Evolutionary conservation across 495 filamentous ascomycete species (phyloP), one percentile per base, ranked within the genome.

Genomic region (Lepidopterella palustris): DNA sequence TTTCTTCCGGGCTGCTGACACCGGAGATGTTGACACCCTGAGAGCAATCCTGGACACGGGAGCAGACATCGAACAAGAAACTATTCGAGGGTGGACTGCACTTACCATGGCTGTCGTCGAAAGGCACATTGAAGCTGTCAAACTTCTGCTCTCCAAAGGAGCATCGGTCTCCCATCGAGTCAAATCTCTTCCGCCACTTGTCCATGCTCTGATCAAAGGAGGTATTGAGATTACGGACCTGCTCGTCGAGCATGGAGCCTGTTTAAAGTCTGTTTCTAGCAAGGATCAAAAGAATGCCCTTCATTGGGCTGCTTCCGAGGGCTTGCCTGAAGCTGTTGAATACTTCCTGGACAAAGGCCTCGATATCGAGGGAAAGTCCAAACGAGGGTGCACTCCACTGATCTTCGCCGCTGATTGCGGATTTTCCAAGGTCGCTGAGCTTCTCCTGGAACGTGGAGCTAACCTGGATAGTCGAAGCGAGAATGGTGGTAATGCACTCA

Each of bases 401-500:
- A n/a, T 35, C 15, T 31, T 62, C 2, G 53, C 60, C 24, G 60
- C 60, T 18, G 54, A 57, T 29, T 49, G 20, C 25, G 60, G 60
- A 2, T 21, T 53, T 15, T 20, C 29, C 8, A 26, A 57, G 3
- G 27, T 20, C 52, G 60, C 60, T 4, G 56, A 58, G 32, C 27
- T 58, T 23, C 45, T 62, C 45, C 26, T 55, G 29, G 13, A 50
- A 8, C 54, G 29, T 31, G 60, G 60, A 11, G 60, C 54, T 5
- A 31, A 62, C 10, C 20, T 57, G 24, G 11, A 53, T 27, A 29
- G 24, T 13, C 23, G 20, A 15, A 62, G 54, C 35, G 48, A 53
- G 8, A 62, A 62, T 45, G 60, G 60, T 39, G 60, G 60, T 15
- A 57, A 42, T 8, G 20, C 54, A 9, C 54, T 62, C 28, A 57